A percentile compares a stretch with the other conserved stretches of the same genome.
phyloP scores from a whole-genome alignment of 1,139 yeast species.

The Debaryomycetaceae sp. region DNA sequence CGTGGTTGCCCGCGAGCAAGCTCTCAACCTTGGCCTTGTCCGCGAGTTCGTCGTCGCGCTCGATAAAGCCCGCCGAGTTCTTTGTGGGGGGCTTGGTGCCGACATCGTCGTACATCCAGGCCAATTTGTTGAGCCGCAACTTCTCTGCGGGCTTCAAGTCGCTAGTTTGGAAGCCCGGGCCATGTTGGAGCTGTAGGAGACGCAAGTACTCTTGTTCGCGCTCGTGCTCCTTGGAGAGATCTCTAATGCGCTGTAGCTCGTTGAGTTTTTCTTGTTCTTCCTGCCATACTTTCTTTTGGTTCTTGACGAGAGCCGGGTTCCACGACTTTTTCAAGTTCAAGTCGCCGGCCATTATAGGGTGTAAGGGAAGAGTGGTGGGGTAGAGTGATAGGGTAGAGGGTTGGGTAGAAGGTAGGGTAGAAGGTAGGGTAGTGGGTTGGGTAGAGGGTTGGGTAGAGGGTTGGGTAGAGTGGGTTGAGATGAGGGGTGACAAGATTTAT shows the following conservation, averaged over 20 bases:
- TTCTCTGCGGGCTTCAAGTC: slow-evolving; percentile 29
- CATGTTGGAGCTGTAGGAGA: slow-evolving; percentile 42
- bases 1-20: slow-evolving; percentile 14
- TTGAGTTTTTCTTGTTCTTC: slow-evolving; percentile 68
- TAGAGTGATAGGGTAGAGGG: no score
- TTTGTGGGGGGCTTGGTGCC: slow-evolving; percentile 6
- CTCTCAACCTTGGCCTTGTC: slow-evolving; percentile 26
- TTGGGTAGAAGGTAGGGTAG: no score
- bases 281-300: slow-evolving; percentile 80
- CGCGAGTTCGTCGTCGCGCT: slow-evolving; percentile 22
- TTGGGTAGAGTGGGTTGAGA: no score
- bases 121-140: slow-evolving; percentile 40
- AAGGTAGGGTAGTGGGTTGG: no score
- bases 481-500: no score
- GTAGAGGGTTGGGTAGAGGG: no score
- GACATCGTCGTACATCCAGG: slow-evolving; percentile 77
- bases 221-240: slow-evolving; percentile 53
- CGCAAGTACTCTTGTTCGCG: slow-evolving; percentile 57
- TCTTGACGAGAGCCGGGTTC: slow-evolving; percentile 84
- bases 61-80: slow-evolving; percentile 22
- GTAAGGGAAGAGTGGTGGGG: neutral
- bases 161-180: slow-evolving; percentile 14
- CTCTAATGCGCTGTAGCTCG: slow-evolving; percentile 57
- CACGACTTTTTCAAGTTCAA: slow-evolving; percentile 86
- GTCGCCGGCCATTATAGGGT: slow-evolving; percentile 53